A percentile compares a stretch with the other conserved stretches of the same genome.
Evolutionary conservation across 495 filamentous ascomycete species (phyloP).

Genomic region (Saxispiralis lemnorum): DNA sequence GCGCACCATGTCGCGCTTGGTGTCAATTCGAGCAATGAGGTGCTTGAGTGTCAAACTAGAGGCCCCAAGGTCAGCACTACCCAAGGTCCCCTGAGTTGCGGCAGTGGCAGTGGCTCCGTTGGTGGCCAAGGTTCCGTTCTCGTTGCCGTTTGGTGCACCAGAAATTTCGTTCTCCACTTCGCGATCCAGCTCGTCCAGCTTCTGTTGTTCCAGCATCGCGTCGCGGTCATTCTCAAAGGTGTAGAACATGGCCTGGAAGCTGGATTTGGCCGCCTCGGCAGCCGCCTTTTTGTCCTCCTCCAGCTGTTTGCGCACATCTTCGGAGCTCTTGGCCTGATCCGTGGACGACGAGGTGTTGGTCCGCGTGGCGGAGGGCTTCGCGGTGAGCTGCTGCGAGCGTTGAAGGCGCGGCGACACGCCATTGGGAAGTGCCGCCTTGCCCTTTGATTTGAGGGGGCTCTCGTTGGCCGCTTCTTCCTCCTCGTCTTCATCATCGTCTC

Average conservation of each 20-base stretch:
- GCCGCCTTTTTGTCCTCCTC: conserved; percentile 88
- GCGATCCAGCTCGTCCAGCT: conserved; percentile 86
- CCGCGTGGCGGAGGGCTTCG: conserved; percentile 21
- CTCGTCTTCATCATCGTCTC: conserved; percentile 70
- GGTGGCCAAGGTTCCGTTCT: conserved; percentile 15
- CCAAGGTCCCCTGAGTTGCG: conserved; percentile 57
- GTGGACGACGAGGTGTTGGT: conserved; percentile 24
- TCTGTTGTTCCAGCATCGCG: conserved; percentile 94
- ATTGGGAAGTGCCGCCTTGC: conserved; percentile 30
- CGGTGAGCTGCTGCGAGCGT: conserved; percentile 25
- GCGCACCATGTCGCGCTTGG: conserved; percentile 67
- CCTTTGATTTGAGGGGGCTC: conserved; percentile 45
- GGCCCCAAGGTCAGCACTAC: conserved; percentile 82
- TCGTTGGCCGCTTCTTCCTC: conserved; percentile 33
- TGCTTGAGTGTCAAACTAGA: conserved; percentile 96
- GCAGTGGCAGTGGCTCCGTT: conserved; percentile 27
- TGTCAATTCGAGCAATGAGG: conserved; percentile 85
- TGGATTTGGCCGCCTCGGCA: conserved; percentile 73
- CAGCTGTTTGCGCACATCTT: conserved; percentile 80
- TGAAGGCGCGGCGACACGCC: conserved; percentile 23
- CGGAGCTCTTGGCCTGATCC: conserved; percentile 46
- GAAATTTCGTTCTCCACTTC: conserved; percentile 87
- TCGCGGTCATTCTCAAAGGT: conserved; percentile 87
- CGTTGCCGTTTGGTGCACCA: conserved; percentile 31
- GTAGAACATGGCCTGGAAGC: conserved; percentile 82